These are phyloP conservation scores for Laguncularia racemosa DNA, from an alignment of 345 rosid species.

Conservation along the genomic window DNA sequence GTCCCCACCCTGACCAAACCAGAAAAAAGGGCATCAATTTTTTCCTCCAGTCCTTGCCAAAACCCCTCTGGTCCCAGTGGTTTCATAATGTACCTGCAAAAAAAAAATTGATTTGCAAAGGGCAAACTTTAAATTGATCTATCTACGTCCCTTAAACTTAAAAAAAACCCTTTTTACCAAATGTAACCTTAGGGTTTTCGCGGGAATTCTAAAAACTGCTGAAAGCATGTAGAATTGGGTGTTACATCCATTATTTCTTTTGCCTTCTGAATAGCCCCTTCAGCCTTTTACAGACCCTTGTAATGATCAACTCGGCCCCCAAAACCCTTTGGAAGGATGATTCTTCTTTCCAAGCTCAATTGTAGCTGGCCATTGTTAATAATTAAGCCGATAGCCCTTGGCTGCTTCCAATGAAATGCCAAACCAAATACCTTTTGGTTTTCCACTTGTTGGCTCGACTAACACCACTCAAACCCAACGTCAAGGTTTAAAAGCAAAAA, in stretches of 20 bases:
- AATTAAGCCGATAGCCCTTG: constrained; percentile 68
- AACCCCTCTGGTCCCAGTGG: constrained; percentile 95
- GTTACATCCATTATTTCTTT: constrained; percentile 74
- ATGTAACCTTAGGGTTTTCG: constrained; percentile 82
- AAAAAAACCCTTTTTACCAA: too few species aligned
- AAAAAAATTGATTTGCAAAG: too few species aligned
- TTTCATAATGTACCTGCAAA: constrained; percentile 71
- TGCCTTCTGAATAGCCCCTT: constrained; percentile 94
- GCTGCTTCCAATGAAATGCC: constrained; percentile 91
- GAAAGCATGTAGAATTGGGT: constrained; percentile 74
- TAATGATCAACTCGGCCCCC: constrained; percentile 80
- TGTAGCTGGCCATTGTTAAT: constrained; percentile 92
- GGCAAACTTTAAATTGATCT: too few species aligned
- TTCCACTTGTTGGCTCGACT: constrained; percentile 96
- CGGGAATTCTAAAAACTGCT: constrained; percentile 87
- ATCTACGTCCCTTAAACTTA: too few species aligned
- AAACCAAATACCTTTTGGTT: constrained; percentile 94
- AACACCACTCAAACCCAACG: constrained; percentile 56
- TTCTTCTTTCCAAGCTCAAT: constrained; percentile 92
- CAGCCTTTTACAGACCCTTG: constrained; percentile 87
- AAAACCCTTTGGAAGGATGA: constrained; percentile 85
- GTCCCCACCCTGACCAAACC: constrained; percentile 98
- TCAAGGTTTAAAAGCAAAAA: constrained; percentile 1
- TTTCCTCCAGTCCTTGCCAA: constrained; percentile 84
- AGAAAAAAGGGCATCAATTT: constrained; percentile 75